phyloP scores from a whole-genome alignment of 2,329 filamentous ascomycete species.

The Fusarium solani-melongenae region DNA sequence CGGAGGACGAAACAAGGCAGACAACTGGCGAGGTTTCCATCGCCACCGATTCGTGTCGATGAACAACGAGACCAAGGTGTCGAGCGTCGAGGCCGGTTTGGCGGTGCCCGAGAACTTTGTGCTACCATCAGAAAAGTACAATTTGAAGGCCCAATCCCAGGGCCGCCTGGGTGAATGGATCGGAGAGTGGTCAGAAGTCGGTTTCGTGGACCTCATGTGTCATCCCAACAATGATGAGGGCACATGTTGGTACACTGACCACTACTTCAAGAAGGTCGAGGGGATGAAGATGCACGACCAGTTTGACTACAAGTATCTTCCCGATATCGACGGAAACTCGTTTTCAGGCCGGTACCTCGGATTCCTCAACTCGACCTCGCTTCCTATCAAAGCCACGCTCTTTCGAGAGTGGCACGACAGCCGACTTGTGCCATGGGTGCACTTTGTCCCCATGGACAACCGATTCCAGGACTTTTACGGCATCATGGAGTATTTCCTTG shows the following conservation, averaged over 20 bases:
- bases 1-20: constrained; percentile 67
- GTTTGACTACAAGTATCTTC: constrained; percentile 74
- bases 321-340: constrained; percentile 81
- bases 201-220: constrained; percentile 67
- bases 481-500: constrained; percentile 80
- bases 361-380: constrained; percentile 74
- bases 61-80: constrained; percentile 73
- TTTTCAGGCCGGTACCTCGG: constrained; percentile 76
- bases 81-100: constrained; percentile 56
- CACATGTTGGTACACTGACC: constrained; percentile 61
- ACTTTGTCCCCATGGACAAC: constrained; percentile 84
- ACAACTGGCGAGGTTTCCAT: constrained; percentile 79
- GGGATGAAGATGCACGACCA: constrained; percentile 61
- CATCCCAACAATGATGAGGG: constrained; percentile 49
- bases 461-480: constrained; percentile 78
- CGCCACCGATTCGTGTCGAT: constrained; percentile 80
- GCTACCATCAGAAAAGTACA: constrained; percentile 60
- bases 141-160: constrained; percentile 57
- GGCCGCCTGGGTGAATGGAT: constrained; percentile 63
- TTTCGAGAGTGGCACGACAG: constrained; percentile 86
- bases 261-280: constrained; percentile 54
- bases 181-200: constrained; percentile 59
- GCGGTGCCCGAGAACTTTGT: constrained; percentile 64
- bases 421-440: constrained; percentile 79
- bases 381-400: constrained; percentile 82